These are phyloP conservation scores for Phialocephala sp. DNA, from an alignment of 2,329 filamentous ascomycete species.

Conservation along the genomic window DNA sequence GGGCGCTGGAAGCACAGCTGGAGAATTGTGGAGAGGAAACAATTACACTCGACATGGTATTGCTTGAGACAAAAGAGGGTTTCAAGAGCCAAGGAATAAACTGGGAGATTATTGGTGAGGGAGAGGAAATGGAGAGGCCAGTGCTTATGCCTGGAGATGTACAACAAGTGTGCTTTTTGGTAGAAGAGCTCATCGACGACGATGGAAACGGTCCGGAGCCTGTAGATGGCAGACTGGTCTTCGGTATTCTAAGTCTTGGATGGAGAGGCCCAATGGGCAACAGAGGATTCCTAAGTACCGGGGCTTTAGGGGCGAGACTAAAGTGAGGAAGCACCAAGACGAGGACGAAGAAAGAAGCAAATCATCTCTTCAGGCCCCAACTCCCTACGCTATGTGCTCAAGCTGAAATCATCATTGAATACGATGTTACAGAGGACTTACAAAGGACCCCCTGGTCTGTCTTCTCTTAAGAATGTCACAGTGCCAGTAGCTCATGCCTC, in stretches of 20 bases:
- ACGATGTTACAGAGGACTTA: not conserved
- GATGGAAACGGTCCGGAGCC: constrained; percentile 45
- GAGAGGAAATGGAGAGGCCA: constrained; percentile 56
- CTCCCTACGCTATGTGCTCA: not conserved
- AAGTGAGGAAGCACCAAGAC: constrained; percentile 21
- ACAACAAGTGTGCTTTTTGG: constrained; percentile 69
- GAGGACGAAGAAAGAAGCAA: not conserved
- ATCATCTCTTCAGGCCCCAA: not conserved
- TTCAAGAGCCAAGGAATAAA: constrained; percentile 61
- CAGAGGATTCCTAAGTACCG: constrained; percentile 84
- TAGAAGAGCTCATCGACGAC: constrained; percentile 49
- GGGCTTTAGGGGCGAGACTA: constrained; percentile 69
- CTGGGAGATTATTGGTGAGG: constrained; percentile 51
- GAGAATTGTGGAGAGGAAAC: constrained; percentile 90
- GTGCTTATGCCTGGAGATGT: constrained; percentile 67
- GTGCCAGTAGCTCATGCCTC: too few species aligned
- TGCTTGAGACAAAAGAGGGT: constrained; percentile 58
- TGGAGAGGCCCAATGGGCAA: constrained; percentile 94
- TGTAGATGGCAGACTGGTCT: constrained; percentile 65
- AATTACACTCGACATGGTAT: constrained; percentile 75
- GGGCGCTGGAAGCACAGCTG: constrained; percentile 89
- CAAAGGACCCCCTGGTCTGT: not conserved
- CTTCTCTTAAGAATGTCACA: too few species aligned
- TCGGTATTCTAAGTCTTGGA: constrained; percentile 84
- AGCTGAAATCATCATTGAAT: not conserved